Evolutionary conservation across 192 early-diverging fungal species (phyloP), one percentile per base, ranked within the genome.

Genomic region (Linnemannia exigua): DNA sequence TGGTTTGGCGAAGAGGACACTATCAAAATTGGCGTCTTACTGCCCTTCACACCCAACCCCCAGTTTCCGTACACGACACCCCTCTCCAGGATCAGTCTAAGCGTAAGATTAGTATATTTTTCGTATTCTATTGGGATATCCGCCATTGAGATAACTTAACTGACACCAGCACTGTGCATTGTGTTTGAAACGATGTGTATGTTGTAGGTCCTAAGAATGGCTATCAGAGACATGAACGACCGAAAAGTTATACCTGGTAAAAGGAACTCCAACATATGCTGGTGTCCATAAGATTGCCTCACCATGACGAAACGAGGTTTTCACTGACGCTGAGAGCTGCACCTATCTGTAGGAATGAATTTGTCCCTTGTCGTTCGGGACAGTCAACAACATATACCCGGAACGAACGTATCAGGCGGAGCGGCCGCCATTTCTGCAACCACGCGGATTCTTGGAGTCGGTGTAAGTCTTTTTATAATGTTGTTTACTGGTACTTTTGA

Each of bases 401-500:
- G 73, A 15, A 84, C 73, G 14, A 75, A 79, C 46, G 36, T 46
- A 8, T 67, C 77, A 38, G 82, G 82, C 7, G 72, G 61, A 19
- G 82, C 82, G 8, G 67, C 82, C 7, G 82, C 82, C 5, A 79
- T 84, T 51, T 84, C 82, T 17, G 77, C 82, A 6, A 72, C 82
- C 0, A 71, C 82, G 5, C 63, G 82, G 19, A 54, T 84, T 8
- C 58, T 84, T 8, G 61, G 58, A 22, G 22, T 78, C 17, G 76
- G 69, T 1, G 81, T 81, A 70, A 71, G 37, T 36, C 19, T 25
- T n/a, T n/a, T n/a, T n/a, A n/a, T n/a, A n/a, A n/a, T n/a, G n/a
- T n/a, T n/a, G n/a, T n/a, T 75, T 12, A 1, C 5, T 19, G 17
- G 36, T 54, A n/a, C 7, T 36, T 15, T n/a, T 6, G 22, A 38